phyloP scores from a whole-genome alignment of 2,329 filamentous ascomycete genomes.

The Ophiostoma sp. region DNA sequence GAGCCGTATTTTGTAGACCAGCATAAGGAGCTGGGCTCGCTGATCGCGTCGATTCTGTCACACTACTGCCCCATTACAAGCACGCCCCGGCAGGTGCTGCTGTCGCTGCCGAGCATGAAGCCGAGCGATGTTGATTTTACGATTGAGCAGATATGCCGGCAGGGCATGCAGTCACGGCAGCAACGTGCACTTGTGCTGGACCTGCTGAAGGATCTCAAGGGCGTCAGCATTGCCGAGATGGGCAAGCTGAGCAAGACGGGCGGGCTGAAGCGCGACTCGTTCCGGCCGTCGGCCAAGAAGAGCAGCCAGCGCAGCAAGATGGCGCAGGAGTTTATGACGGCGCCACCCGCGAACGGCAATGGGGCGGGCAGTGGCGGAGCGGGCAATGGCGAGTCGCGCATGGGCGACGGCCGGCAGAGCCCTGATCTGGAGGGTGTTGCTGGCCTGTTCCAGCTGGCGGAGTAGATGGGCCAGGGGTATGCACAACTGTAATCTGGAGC shows the following conservation, averaged over 20 bases:
- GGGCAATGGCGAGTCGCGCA: conserved; percentile 20
- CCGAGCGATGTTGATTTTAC: conserved; percentile 61
- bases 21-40: conserved; percentile 80
- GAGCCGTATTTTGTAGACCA: conserved; percentile 96
- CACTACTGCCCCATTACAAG: conserved; percentile 64
- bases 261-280: conserved; percentile 32
- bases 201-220: conserved; percentile 77
- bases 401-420: conserved; percentile 34
- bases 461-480: not conserved
- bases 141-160: conserved; percentile 54
- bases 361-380: not conserved
- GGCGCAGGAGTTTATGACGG: conserved; percentile 62
- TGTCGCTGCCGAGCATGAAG: conserved; percentile 72
- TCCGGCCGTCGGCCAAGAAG: conserved; percentile 35
- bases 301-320: conserved; percentile 48
- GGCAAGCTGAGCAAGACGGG: conserved; percentile 66
- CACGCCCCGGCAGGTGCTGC: conserved; percentile 70
- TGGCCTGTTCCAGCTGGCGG: conserved; percentile 38
- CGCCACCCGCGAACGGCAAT: conserved; percentile 31
- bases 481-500: too few species aligned
- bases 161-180: conserved; percentile 59
- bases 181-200: conserved; percentile 79
- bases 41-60: conserved; percentile 80
- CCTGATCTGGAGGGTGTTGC: conserved; percentile 54
- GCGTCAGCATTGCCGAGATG: conserved; percentile 88